These are phyloP conservation scores for Ogataea sp. DNA, from an alignment of 805 yeast species.

Conservation along the genomic window DNA sequence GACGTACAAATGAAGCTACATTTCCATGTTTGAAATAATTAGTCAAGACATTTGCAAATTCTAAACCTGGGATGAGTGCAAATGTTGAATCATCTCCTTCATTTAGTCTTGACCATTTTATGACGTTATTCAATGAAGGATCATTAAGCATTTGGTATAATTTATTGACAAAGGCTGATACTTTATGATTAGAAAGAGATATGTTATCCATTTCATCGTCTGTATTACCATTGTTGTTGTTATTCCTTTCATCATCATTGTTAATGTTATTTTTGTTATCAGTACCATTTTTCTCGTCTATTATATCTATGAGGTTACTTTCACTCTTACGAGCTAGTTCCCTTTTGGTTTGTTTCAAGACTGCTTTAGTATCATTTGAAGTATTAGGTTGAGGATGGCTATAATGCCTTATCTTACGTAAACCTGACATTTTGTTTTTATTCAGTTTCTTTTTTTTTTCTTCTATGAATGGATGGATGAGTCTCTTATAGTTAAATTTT, in stretches of 20 bases:
- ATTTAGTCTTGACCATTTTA: slow-evolving; percentile 53
- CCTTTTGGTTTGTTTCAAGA: too few species aligned
- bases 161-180: slow-evolving; percentile 58
- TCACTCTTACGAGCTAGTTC: too few species aligned
- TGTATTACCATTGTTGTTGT: background rate
- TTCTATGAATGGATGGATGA: too few species aligned
- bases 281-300: too few species aligned
- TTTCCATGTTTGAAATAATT: slow-evolving; percentile 89
- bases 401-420: too few species aligned
- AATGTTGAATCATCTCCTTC: slow-evolving; percentile 43
- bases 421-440: too few species aligned
- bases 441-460: too few species aligned
- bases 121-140: slow-evolving; percentile 39
- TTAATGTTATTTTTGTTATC: too few species aligned
- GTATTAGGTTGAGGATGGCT: too few species aligned
- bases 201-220: background rate
- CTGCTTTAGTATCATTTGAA: too few species aligned
- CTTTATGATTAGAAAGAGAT: slow-evolving; percentile 21
- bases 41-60: slow-evolving; percentile 53
- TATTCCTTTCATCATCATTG: background rate
- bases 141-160: slow-evolving; percentile 57
- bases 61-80: slow-evolving; percentile 57
- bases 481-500: too few species aligned
- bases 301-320: too few species aligned
- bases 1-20: slow-evolving; percentile 88